Evolutionary conservation across 1,284 basidiomycete genomes (phyloP).

Genomic region (Puccinia polysora): DNA sequence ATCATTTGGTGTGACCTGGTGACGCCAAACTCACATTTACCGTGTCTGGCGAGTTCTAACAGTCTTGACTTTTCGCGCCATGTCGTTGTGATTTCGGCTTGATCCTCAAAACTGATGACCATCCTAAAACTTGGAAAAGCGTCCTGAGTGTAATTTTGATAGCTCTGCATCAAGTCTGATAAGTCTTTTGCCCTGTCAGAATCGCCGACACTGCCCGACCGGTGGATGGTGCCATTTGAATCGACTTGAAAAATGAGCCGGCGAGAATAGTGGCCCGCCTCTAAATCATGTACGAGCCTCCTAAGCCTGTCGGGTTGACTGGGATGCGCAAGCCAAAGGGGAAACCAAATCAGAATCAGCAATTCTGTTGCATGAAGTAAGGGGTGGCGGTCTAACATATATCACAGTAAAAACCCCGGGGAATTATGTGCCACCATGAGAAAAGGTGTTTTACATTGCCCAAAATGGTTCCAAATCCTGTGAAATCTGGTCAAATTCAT

Average conservation of each 20-base stretch:
- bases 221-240: background rate
- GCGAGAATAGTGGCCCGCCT: background rate
- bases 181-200: conserved; percentile 3
- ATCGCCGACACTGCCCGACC: conserved; percentile 6
- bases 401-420: no score
- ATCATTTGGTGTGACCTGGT: no score
- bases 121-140: background rate
- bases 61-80: conserved; percentile 54
- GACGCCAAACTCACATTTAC: conserved; percentile 55
- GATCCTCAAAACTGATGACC: conserved; percentile 51
- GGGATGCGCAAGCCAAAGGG: background rate
- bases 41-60: conserved; percentile 54
- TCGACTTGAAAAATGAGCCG: conserved; percentile 13
- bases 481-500: conserved; percentile 52
- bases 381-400: no score
- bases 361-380: background rate
- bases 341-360: background rate
- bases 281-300: conserved; percentile 1
- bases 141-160: conserved; percentile 15
- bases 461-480: conserved; percentile 46
- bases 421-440: no score
- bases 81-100: conserved; percentile 56
- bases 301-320: conserved; percentile 15
- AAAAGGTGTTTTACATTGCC: conserved; percentile 26
- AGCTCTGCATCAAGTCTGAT: conserved; percentile 11